These are phyloP conservation scores for Geotrichum aggregatum DNA, from an alignment of 1,139 yeast species.

Conservation along the genomic window DNA sequence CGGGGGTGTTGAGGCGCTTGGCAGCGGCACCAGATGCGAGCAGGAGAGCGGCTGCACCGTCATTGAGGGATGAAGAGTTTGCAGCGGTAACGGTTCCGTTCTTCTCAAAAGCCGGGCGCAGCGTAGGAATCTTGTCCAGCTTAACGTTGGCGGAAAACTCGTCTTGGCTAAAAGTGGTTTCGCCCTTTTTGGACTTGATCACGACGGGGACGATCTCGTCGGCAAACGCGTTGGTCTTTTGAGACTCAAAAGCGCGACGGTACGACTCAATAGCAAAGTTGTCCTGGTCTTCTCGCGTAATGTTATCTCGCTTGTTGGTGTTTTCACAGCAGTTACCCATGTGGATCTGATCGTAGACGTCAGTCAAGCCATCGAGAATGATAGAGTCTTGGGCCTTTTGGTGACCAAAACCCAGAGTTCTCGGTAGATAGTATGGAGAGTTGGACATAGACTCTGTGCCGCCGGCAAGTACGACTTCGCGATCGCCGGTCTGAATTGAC, in stretches of 20 bases:
- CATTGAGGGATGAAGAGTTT: conserved; percentile 86
- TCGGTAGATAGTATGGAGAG: conserved; percentile 46
- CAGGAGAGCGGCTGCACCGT: conserved; percentile 89
- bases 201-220: conserved; percentile 54
- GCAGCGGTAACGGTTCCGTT: conserved; percentile 94
- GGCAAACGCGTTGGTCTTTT: conserved; percentile 47
- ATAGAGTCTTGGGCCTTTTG: conserved; percentile 49
- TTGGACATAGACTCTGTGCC: conserved; percentile 65
- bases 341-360: conserved; percentile 51
- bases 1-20: conserved; percentile 61
- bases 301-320: conserved; percentile 51
- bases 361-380: conserved; percentile 55
- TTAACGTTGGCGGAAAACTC: conserved; percentile 65
- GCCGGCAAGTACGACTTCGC: conserved; percentile 55
- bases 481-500: conserved; percentile 51
- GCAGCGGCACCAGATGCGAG: conserved; percentile 72
- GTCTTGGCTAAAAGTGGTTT: conserved; percentile 48
- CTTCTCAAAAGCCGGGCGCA: conserved; percentile 84
- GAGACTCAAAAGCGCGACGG: conserved; percentile 49
- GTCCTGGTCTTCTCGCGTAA: conserved; percentile 57
- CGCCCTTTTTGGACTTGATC: conserved; percentile 53
- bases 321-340: conserved; percentile 65
- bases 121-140: conserved; percentile 61
- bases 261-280: conserved; percentile 51
- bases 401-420: conserved; percentile 53